Base-by-base conservation (phyloP, 768 basidiomycete genomes). In the Tylopilus rubrobrunneus region DNA sequence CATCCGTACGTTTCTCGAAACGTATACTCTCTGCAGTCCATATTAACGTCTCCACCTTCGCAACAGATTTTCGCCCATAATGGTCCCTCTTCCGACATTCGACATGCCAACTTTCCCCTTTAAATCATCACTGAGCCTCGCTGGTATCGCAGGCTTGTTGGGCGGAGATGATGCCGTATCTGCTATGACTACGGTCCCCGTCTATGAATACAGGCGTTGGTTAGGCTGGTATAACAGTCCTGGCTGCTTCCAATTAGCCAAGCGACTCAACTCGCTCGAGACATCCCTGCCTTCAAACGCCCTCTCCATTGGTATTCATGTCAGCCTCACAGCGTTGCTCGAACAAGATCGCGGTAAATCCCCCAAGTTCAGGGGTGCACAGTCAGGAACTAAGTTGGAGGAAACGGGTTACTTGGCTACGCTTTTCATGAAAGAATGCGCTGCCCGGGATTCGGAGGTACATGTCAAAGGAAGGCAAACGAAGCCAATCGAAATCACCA, bases 321-420 rank as follows among this genome's bases (percentile, higher is more conserved):
- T 45, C 4, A 60, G 69, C 10, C 67, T 67, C 12, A 56, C 56
- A 2, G 12, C 45, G 1, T 23, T 67, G 17, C 55, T 71, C 6
- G 60, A 56, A 17, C 10, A 53, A 27, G 59, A 56, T 25, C 36
- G 49, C 4, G 45, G 27, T 43, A 55, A 48, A 11, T 70, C 70
- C 1, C 89, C 88, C 45, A 91, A 89, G 62, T 92, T 80, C 68
- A 82, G 89, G 55, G 82, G 87, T 0, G 84, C 89, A 60, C 82
- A 25, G 70, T 92, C 45, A 77, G 87, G 67, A 66, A 88, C 57
- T 76, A 74, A 55, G 67, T 61, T 71, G 1, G 68, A n/a, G 62
- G 70, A 34, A 75, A 80, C 63, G 74, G 79, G 49, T 72, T 82
- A 17, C 66, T 78, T 62, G 84, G 89, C 23, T 75, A 70, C 42